Percentiles rank a stretch among this genome's conserved stretches.
Evolutionary conservation across 2,329 filamentous ascomycete genomes (phyloP).

Genomic region (Xylogone sp.): DNA sequence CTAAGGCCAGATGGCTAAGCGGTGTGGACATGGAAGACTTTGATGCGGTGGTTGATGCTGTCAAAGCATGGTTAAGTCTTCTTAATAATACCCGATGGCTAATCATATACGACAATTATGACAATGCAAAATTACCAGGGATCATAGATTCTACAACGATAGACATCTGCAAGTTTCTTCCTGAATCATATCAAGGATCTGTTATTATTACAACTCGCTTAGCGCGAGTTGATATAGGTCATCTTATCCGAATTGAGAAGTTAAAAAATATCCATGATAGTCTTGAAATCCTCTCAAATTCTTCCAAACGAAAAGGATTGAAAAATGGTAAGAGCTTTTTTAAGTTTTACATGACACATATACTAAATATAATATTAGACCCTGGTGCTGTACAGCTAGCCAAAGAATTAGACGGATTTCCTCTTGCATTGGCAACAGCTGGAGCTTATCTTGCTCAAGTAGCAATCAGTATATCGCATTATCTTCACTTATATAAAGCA

Average conservation of each 20-base stretch:
- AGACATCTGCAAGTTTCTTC: conserved; percentile 8
- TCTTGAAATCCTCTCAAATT: conserved; percentile 8
- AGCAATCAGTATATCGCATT: conserved; percentile 36
- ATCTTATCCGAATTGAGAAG: conserved; percentile 4
- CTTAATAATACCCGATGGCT: conserved; percentile 28
- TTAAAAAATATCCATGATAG: conserved; percentile 6
- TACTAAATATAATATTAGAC: conserved; percentile 8
- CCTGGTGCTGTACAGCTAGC: conserved; percentile 9
- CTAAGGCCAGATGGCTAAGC: neutral
- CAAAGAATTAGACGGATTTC: conserved; percentile 36
- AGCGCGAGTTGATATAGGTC: conserved; percentile 1
- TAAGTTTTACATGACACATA: neutral
- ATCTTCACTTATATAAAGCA: conserved; percentile 35
- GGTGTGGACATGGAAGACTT: neutral
- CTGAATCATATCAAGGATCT: conserved; percentile 7
- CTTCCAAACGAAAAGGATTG: conserved; percentile 7
- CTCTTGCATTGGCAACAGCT: conserved; percentile 43
- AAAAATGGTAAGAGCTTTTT: conserved; percentile 4
- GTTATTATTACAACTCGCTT: conserved; percentile 14
- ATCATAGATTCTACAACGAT: conserved; percentile 3
- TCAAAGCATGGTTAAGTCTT: conserved; percentile 10
- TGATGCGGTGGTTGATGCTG: conserved; percentile 5
- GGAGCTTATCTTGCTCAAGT: conserved; percentile 39
- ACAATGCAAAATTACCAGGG: conserved; percentile 14
- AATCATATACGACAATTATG: conserved; percentile 32